Conservation (phyloP, 768 basidiomycete species). For the Wakefieldia striispora region DNA sequence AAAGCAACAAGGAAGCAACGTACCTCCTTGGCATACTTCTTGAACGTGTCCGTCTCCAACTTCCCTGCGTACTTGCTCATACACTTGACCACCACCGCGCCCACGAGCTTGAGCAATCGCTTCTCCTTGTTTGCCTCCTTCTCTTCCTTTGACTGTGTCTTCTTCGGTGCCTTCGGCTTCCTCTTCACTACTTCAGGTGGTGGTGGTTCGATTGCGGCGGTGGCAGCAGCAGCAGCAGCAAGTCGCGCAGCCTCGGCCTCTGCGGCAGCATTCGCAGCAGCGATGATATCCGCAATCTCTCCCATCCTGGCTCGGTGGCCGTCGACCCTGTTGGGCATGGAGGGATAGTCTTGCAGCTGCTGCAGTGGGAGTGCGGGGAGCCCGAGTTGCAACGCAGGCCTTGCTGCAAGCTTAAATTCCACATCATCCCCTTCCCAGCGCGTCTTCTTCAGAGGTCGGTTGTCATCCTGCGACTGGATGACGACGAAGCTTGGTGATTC, state of each 20-base stretch:
- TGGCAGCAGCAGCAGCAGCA: slow-evolving; percentile 2
- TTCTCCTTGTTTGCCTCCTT: slow-evolving; percentile 78
- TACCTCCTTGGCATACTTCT: slow-evolving; percentile 94
- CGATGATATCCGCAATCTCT: slow-evolving; percentile 41
- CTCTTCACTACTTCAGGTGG: slow-evolving; percentile 21
- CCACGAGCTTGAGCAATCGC: slow-evolving; percentile 75
- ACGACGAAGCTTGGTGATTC: slow-evolving; percentile 18
- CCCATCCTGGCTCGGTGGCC: slow-evolving; percentile 14
- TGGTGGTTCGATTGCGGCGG: slow-evolving; percentile 3
- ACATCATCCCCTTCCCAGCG: slow-evolving; percentile 29
- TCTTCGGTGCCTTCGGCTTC: slow-evolving; percentile 34
- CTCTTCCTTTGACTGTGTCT: slow-evolving; percentile 49
- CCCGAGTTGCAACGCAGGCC: background rate
- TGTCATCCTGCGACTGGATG: slow-evolving; percentile 26
- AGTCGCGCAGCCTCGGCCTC: slow-evolving; percentile 32
- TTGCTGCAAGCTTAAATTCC: slow-evolving; percentile 15
- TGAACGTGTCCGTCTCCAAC: slow-evolving; percentile 81
- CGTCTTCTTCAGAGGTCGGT: slow-evolving; percentile 32
- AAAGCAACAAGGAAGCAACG: slow-evolving; percentile 18
- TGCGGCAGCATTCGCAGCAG: slow-evolving; percentile 37
- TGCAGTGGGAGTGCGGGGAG: background rate
- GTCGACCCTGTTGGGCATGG: background rate
- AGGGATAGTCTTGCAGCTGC: background rate
- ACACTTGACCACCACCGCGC: slow-evolving; percentile 84
- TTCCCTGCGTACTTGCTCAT: slow-evolving; percentile 87